A percentile compares a stretch with the other conserved stretches of the same genome.
phyloP scores from a whole-genome alignment of 148 eudicot species.

The Persicaria tinctoria region DNA sequence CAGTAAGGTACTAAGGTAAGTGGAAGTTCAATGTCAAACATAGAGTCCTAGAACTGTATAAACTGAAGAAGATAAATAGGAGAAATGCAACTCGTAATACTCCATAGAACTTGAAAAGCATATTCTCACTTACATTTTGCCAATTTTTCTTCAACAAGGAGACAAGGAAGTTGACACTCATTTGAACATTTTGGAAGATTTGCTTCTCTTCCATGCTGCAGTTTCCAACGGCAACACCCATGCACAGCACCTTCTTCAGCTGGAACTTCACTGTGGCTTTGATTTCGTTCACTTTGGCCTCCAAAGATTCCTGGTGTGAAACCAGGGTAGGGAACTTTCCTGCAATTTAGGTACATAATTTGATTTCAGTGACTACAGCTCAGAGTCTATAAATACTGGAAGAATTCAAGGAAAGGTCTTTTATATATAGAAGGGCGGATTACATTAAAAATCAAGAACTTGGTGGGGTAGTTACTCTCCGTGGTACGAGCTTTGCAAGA shows the following conservation, averaged over 20 bases:
- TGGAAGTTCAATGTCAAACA: no score
- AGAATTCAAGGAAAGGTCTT: no score
- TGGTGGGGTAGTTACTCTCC: no score
- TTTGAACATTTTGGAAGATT: constrained; percentile 4
- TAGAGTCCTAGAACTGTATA: no score
- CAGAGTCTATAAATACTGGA: no score
- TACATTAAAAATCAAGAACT: no score
- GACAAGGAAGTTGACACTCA: constrained; percentile 1
- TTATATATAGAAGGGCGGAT: no score
- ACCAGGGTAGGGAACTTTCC: constrained; percentile 10
- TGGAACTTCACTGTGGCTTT: constrained; percentile 3
- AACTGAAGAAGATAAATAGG: not conserved
- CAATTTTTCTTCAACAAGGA: constrained; percentile 2
- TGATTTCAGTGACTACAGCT: not conserved
- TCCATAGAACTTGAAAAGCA: not conserved
- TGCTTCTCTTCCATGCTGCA: constrained; percentile 8
- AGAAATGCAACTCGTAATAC: no score
- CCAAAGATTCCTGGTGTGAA: constrained; percentile 6
- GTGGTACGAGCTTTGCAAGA: no score
- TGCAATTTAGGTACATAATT: not conserved
- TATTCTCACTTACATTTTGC: constrained; percentile 7
- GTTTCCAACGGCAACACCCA: constrained; percentile 7
- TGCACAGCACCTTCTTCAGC: constrained; percentile 9
- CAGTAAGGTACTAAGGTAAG: no score
- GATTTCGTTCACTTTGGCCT: constrained; percentile 1